Conservation (phyloP, 2,329 filamentous ascomycete species). For the Phialemonium atrogriseum region DNA sequence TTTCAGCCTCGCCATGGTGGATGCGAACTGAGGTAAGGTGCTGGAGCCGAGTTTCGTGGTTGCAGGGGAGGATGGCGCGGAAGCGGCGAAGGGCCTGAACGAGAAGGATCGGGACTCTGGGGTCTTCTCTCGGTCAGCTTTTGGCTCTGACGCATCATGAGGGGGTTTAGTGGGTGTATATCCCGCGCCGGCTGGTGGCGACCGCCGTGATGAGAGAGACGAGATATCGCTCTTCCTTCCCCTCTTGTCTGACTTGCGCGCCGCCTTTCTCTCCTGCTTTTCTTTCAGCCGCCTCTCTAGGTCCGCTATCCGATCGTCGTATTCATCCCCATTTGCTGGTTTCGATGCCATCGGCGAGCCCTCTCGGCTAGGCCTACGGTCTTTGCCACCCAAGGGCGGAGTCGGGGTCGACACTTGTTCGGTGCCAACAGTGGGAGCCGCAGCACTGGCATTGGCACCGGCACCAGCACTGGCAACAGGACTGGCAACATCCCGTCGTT, state of each 20-base stretch:
- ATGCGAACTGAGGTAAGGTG: slow-evolving; percentile 12
- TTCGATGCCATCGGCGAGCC: no score
- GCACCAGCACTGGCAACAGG: no score
- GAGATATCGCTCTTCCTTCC: slow-evolving; percentile 25
- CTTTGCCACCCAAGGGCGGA: no score
- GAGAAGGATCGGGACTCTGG: slow-evolving; percentile 1
- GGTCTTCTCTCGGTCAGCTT: slow-evolving; percentile 26
- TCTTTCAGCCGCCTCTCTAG: slow-evolving; percentile 34
- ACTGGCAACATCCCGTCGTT: no score
- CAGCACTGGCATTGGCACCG: background rate
- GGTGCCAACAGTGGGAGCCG: background rate
- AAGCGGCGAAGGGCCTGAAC: background rate
- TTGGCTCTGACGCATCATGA: slow-evolving; percentile 13
- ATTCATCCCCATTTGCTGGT: no score
- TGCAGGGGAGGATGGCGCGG: slow-evolving; percentile 1
- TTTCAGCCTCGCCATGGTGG: slow-evolving; percentile 48
- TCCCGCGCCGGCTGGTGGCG: slow-evolving; percentile 6
- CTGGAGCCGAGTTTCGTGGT: background rate
- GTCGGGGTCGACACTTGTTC: no score
- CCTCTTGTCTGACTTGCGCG: slow-evolving; percentile 32
- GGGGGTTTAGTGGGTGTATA: slow-evolving; percentile 6
- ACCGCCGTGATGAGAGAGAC: slow-evolving; percentile 3
- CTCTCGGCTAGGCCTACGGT: no score
- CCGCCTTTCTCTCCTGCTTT: slow-evolving; percentile 15
- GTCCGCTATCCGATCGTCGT: slow-evolving; percentile 30